These are phyloP conservation scores for Fusarium chuoi DNA, from an alignment of 2,329 filamentous ascomycete species.

Conservation along the genomic window DNA sequence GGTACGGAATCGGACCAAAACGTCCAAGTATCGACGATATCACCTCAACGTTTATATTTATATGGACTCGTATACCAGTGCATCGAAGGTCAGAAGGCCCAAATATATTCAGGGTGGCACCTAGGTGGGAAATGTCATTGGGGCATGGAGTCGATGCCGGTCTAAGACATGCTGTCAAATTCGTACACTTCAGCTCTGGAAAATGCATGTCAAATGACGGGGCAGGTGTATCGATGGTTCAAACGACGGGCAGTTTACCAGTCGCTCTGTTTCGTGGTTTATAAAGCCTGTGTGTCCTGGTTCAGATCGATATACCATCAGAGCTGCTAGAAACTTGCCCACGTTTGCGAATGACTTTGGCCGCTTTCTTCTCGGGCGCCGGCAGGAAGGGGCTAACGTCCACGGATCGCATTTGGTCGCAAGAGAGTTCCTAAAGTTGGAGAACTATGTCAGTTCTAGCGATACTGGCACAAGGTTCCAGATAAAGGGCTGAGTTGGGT, in stretches of 20 bases:
- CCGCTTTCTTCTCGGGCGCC: too few species aligned
- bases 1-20: neutral
- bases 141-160: fast-evolving
- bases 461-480: neutral
- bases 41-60: fast-evolving
- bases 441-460: neutral
- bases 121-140: neutral
- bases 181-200: fast-evolving
- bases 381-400: neutral
- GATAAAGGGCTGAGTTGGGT: neutral
- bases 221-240: fast-evolving
- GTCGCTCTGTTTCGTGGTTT: neutral
- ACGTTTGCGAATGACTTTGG: too few species aligned
- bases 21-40: fast-evolving
- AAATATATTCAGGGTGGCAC: fast-evolving
- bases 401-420: neutral
- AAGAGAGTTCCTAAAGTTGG: neutral
- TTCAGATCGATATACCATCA: neutral
- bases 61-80: neutral
- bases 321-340: neutral
- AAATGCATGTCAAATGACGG: neutral
- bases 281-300: neutral
- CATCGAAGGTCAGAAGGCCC: neutral
- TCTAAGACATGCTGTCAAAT: neutral
- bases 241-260: neutral